Evolutionary conservation across 495 filamentous ascomycete species (phyloP).

Genomic region (Aspergillus saccharolyticus): DNA sequence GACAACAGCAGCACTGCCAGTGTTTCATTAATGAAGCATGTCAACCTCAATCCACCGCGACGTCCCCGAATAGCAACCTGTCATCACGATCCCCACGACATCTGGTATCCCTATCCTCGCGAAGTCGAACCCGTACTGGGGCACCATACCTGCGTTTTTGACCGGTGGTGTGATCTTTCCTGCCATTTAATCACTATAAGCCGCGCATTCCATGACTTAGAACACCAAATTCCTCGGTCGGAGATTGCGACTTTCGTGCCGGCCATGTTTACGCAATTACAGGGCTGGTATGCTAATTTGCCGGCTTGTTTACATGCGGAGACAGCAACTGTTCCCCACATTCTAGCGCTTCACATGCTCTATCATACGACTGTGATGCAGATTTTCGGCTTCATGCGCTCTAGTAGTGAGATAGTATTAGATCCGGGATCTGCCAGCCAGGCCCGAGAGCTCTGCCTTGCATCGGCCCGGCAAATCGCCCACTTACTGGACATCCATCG

Average conservation of each 20-base stretch:
- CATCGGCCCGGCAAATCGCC: conserved; percentile 20
- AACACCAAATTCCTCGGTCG: conserved; percentile 13
- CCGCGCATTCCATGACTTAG: conserved; percentile 20
- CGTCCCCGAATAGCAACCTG: conserved; percentile 12
- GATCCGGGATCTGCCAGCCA: neutral
- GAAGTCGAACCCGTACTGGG: conserved; percentile 17
- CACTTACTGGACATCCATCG: conserved; percentile 22
- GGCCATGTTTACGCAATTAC: conserved; percentile 22
- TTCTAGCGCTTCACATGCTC: conserved; percentile 28
- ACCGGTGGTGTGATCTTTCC: conserved; percentile 23
- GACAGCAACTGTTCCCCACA: conserved; percentile 23
- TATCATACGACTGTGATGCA: conserved; percentile 28
- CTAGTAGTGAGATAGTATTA: neutral
- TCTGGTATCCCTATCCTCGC: conserved; percentile 30
- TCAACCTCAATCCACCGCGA: conserved; percentile 11
- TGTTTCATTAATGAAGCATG: conserved; percentile 26
- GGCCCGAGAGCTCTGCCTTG: conserved; percentile 9
- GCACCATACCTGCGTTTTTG: conserved; percentile 26
- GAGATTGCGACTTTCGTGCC: conserved; percentile 17
- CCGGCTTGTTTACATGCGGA: conserved; percentile 20
- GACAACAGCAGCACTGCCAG: conserved; percentile 19
- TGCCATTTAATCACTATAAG: conserved; percentile 25
- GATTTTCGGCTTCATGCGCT: conserved; percentile 21
- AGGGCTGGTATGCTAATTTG: conserved; percentile 28
- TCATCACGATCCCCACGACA: conserved; percentile 20